Conservation (phyloP, 2,329 filamentous ascomycete species). For the Ramularia endophylla region DNA sequence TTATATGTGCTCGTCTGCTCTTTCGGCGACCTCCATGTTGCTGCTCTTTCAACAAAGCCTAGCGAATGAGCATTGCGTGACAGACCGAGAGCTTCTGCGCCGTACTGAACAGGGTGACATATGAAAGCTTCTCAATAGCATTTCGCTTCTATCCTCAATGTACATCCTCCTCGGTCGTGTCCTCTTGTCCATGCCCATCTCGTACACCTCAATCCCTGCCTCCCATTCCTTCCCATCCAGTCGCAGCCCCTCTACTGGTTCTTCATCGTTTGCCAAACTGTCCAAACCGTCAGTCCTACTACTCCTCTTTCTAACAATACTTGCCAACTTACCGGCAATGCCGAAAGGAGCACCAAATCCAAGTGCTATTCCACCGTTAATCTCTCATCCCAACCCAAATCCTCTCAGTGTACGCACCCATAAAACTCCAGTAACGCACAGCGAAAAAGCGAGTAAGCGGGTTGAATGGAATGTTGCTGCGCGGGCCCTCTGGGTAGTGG, state of each 20-base stretch:
- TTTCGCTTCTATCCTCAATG: conserved; percentile 3
- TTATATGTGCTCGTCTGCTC: no score
- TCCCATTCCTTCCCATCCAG: conserved; percentile 3
- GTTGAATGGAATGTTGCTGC: conserved; percentile 96
- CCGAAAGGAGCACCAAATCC: conserved; percentile 57
- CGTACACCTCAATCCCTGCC: neutral
- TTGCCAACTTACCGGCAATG: conserved; percentile 53
- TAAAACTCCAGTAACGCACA: conserved; percentile 76
- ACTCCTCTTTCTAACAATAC: neutral
- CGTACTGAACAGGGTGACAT: no score
- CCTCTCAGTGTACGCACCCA: conserved; percentile 47
- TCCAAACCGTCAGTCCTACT: conserved; percentile 12
- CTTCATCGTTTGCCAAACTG: conserved; percentile 65
- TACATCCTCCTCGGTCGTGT: neutral
- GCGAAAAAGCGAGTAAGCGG: conserved; percentile 81
- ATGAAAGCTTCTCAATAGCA: conserved; percentile 11
- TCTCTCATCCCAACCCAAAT: conserved; percentile 6
- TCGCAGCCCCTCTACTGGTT: conserved; percentile 37
- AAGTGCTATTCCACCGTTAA: conserved; percentile 45
- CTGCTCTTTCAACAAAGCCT: no score
- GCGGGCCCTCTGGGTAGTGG: conserved; percentile 96
- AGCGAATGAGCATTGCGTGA: no score
- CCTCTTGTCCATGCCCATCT: no score
- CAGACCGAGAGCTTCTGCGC: no score
- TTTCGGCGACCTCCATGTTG: no score